These are phyloP conservation scores for Aspergillus jensenii DNA, from an alignment of 2,329 filamentous ascomycete genomes.

Conservation along the genomic window DNA sequence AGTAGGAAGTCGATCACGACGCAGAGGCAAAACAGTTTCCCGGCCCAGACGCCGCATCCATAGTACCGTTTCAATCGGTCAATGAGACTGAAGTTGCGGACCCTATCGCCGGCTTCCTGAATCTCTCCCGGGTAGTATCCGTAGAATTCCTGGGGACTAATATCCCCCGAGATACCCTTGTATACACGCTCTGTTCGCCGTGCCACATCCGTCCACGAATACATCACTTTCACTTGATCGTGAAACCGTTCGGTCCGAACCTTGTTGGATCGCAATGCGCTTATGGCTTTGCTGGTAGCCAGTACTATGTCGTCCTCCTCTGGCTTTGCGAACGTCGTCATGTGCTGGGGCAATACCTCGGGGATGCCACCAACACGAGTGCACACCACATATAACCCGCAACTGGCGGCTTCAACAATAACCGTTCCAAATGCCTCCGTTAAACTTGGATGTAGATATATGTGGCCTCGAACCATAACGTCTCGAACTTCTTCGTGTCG, in stretches of 20 bases:
- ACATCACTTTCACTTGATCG: slow-evolving; percentile 97
- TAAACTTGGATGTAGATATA: slow-evolving; percentile 91
- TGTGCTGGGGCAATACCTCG: slow-evolving; percentile 90
- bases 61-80: slow-evolving; percentile 96
- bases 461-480: slow-evolving; percentile 95
- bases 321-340: slow-evolving; percentile 96
- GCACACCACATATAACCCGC: slow-evolving; percentile 93
- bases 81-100: slow-evolving; percentile 87
- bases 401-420: slow-evolving; percentile 94
- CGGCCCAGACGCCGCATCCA: slow-evolving; percentile 96
- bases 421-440: slow-evolving; percentile 98
- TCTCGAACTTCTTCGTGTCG: slow-evolving; percentile 95
- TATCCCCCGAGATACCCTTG: slow-evolving; percentile 83
- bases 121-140: slow-evolving; percentile 69
- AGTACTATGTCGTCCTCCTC: slow-evolving; percentile 93
- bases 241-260: slow-evolving; percentile 93
- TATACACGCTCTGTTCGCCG: slow-evolving; percentile 93
- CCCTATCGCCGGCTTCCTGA: slow-evolving; percentile 70
- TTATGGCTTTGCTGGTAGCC: slow-evolving; percentile 87
- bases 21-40: slow-evolving; percentile 93
- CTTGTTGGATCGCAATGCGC: slow-evolving; percentile 77
- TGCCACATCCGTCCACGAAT: slow-evolving; percentile 96
- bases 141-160: slow-evolving; percentile 85
- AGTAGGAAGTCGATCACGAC: slow-evolving; percentile 92
- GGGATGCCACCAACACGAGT: slow-evolving; percentile 96